Conservation (phyloP, 768 basidiomycete genomes). For the Kwoniella botswanensis region DNA sequence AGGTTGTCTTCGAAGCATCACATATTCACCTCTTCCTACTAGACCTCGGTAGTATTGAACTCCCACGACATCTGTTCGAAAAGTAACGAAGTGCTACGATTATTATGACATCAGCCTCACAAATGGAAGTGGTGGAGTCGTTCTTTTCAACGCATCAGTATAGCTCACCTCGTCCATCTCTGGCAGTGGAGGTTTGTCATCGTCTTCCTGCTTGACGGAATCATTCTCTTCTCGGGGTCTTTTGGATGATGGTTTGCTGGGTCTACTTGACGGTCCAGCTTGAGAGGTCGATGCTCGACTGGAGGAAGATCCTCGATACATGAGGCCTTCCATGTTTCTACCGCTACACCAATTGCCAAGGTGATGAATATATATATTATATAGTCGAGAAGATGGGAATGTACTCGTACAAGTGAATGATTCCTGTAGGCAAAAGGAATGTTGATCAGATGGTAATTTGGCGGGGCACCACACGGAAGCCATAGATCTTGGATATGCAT, state of each 20-base stretch:
- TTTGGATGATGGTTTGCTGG: constrained; percentile 10
- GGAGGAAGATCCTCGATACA: neutral
- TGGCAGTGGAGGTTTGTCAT: constrained; percentile 12
- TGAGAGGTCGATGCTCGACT: neutral
- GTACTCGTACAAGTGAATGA: neutral
- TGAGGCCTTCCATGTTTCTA: neutral
- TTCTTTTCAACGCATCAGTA: too few relatives aligned
- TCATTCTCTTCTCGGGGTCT: constrained; percentile 12
- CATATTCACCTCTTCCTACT: constrained; percentile 77
- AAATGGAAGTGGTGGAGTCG: too few relatives aligned
- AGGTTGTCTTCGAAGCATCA: constrained; percentile 46
- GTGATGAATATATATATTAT: too few relatives aligned
- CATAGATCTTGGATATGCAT: too few relatives aligned
- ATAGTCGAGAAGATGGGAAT: too few relatives aligned
- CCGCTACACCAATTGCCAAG: too few relatives aligned
- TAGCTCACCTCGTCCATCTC: constrained; percentile 40
- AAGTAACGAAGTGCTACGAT: constrained; percentile 66
- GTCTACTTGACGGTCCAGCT: constrained; percentile 7
- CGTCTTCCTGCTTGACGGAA: constrained; percentile 13
- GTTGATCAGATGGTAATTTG: constrained; percentile 20
- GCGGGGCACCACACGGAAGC: neutral
- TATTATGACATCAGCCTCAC: neutral
- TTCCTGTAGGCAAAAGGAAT: neutral
- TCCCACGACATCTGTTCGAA: constrained; percentile 73
- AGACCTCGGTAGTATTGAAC: constrained; percentile 83